These are phyloP conservation scores for Botryotinia convoluta DNA, from an alignment of 2,329 filamentous ascomycete species.

Conservation along the genomic window DNA sequence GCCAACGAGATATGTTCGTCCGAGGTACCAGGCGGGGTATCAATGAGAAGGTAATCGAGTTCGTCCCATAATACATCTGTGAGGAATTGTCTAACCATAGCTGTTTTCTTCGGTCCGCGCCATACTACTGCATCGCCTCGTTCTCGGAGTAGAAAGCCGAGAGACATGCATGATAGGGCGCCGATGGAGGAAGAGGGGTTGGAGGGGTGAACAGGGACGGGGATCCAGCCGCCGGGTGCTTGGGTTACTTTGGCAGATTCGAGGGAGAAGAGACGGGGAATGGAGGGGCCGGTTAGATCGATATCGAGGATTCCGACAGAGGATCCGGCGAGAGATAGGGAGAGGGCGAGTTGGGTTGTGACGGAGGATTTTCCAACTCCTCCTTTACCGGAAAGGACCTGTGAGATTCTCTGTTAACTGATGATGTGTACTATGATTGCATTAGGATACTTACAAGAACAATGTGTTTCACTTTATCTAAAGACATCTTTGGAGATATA, in stretches of 20 bases:
- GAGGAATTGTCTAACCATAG: constrained; percentile 96
- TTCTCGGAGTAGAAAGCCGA: constrained; percentile 82
- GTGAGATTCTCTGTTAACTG: constrained; percentile 23
- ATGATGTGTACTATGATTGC: not conserved
- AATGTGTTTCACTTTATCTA: constrained; percentile 72
- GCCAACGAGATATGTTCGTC: constrained; percentile 96
- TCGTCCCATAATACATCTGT: constrained; percentile 85
- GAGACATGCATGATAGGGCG: constrained; percentile 78
- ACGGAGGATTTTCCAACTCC: constrained; percentile 97
- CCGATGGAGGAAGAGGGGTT: constrained; percentile 53
- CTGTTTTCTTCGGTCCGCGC: constrained; percentile 97
- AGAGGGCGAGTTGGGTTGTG: constrained; percentile 93
- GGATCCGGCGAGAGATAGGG: constrained; percentile 78
- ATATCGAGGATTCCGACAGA: constrained; percentile 94
- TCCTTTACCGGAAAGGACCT: constrained; percentile 91
- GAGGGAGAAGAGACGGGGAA: constrained; percentile 89
- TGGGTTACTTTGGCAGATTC: constrained; percentile 88
- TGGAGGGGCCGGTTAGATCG: constrained; percentile 93
- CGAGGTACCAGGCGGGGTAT: constrained; percentile 92
- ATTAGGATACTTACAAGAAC: constrained; percentile 57
- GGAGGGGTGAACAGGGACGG: constrained; percentile 74
- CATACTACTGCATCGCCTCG: constrained; percentile 92
- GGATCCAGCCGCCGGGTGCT: constrained; percentile 87
- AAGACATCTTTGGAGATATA: constrained; percentile 51
- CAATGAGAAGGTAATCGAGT: constrained; percentile 89